These are phyloP conservation scores for Gracilaria gracilis DNA, from an alignment of 23 red algal genomes.

Conservation along the genomic window DNA sequence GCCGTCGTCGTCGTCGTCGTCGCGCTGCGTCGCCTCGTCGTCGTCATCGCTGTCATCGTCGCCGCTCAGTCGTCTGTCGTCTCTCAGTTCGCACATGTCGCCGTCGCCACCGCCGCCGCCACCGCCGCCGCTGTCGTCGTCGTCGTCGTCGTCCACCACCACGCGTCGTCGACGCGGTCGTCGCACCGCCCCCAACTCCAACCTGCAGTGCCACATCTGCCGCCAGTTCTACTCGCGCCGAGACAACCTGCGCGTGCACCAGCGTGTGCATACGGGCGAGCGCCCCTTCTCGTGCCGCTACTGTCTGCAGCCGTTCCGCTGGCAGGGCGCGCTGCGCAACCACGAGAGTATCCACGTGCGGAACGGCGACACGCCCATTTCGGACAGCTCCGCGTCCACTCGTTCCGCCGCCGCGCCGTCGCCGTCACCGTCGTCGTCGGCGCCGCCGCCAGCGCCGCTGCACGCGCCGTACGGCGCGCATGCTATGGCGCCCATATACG, in stretches of 20 bases:
- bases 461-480: neutral
- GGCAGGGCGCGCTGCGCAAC: conserved; percentile 51
- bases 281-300: conserved; percentile 64
- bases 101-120: neutral
- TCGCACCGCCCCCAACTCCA: conserved; percentile 19
- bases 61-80: neutral
- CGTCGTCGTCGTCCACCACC: too few species aligned
- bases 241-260: conserved; percentile 74
- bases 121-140: neutral
- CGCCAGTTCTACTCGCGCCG: conserved; percentile 58
- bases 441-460: neutral
- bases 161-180: conserved; percentile 9
- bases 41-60: neutral
- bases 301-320: conserved; percentile 67
- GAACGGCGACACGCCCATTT: neutral
- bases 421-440: neutral
- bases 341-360: conserved; percentile 54
- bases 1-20: neutral
- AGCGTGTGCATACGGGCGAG: conserved; percentile 80
- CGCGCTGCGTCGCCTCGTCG: neutral
- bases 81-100: neutral
- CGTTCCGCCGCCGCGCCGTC: neutral
- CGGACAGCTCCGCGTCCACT: neutral
- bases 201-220: conserved; percentile 51
- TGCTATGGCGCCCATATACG: neutral